Evolutionary conservation across 805 yeast genomes (phyloP).

Genomic region (Nakazawaea populi): DNA sequence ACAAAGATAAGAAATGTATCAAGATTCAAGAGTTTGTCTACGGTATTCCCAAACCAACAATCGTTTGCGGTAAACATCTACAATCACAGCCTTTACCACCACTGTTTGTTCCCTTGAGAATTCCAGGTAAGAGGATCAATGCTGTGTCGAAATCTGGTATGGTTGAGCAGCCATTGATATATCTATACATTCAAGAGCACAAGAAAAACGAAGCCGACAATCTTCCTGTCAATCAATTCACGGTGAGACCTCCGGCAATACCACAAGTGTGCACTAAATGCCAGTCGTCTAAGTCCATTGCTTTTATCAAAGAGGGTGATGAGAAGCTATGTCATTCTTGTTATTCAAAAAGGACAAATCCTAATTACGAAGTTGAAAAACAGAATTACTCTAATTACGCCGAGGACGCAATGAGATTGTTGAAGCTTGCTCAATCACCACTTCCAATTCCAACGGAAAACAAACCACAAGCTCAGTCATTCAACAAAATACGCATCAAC

Average conservation of each 20-base stretch:
- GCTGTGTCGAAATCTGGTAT: constrained; percentile 16
- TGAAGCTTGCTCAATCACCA: constrained; percentile 5
- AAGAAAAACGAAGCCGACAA: constrained; percentile 9
- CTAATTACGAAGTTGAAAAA: constrained; percentile 1
- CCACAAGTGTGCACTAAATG: constrained; percentile 6
- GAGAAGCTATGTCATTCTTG: constrained; percentile 6
- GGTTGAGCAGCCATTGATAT: constrained; percentile 32
- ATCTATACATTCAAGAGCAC: constrained; percentile 32
- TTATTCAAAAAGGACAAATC: constrained; percentile 1
- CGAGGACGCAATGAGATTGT: constrained; percentile 3
- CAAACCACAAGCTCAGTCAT: neutral
- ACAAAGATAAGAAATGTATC: constrained; percentile 16
- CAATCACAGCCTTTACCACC: constrained; percentile 8
- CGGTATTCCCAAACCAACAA: constrained; percentile 39
- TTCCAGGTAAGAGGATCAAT: constrained; percentile 24
- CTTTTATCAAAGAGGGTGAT: neutral
- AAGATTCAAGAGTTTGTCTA: constrained; percentile 17
- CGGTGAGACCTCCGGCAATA: neutral
- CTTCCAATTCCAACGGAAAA: neutral
- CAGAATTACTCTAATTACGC: constrained; percentile 8
- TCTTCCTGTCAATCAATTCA: neutral
- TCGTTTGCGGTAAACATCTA: constrained; percentile 38
- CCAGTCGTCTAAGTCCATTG: constrained; percentile 10
- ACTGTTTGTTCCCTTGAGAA: constrained; percentile 22
- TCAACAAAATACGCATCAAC: constrained; percentile 6